Percentiles rank a stretch among this genome's conserved stretches.
phyloP scores from a whole-genome alignment of 176 grass and related monocot species.

The Olyra latifolia region DNA sequence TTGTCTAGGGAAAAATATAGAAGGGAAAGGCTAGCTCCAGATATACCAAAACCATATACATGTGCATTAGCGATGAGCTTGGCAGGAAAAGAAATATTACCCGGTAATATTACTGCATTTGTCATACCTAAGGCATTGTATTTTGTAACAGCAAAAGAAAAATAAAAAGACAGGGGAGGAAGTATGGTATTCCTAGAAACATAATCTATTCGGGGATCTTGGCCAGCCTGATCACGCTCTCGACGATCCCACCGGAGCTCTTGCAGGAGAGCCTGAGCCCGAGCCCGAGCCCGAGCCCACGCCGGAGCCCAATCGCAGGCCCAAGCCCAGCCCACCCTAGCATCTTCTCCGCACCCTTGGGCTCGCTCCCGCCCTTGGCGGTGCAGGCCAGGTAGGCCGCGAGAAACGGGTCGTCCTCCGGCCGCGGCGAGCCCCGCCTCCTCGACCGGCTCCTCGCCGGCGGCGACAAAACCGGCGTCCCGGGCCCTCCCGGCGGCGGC shows the following conservation, averaged over 20 bases:
- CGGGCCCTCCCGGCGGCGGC: slow-evolving; percentile 45
- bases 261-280: slow-evolving; percentile 56
- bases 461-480: background rate
- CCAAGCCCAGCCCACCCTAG: slow-evolving; percentile 30
- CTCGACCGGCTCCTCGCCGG: background rate
- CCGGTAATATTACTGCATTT: too few relatives aligned
- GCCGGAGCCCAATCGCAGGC: background rate
- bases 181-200: too few relatives aligned
- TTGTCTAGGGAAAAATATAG: too few relatives aligned
- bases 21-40: too few relatives aligned
- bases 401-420: slow-evolving; percentile 69
- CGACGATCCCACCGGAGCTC: slow-evolving; percentile 30
- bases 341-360: background rate
- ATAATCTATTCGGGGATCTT: background rate
- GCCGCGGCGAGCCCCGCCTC: background rate
- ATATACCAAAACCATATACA: too few relatives aligned
- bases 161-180: too few relatives aligned
- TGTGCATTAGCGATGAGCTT: too few relatives aligned
- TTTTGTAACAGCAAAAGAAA: too few relatives aligned
- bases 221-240: slow-evolving; percentile 38
- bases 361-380: background rate
- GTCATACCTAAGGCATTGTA: too few relatives aligned
- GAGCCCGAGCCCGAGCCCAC: slow-evolving; percentile 4
- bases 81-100: too few relatives aligned
- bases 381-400: slow-evolving; percentile 81